phyloP scores from a whole-genome alignment of 1,284 basidiomycete species.

The Austroboletus niveus region DNA sequence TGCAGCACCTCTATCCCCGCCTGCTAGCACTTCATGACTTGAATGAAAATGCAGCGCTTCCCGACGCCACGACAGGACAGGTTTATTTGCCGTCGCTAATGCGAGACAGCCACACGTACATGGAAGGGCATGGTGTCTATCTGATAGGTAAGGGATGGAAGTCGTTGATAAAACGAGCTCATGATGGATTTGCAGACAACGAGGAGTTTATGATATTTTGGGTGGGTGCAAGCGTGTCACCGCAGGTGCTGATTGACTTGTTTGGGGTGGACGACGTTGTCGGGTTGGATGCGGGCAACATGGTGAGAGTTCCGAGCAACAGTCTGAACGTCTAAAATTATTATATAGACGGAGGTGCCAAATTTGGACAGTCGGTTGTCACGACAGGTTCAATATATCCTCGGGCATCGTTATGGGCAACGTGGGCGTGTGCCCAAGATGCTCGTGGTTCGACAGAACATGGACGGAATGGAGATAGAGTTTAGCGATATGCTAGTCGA shows the following conservation, averaged over 20 bases:
- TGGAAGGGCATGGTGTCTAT: conserved; percentile 92
- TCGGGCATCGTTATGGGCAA: conserved; percentile 66
- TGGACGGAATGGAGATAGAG: conserved; percentile 93
- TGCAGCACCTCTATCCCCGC: conserved; percentile 87
- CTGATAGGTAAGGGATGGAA: conserved; percentile 65
- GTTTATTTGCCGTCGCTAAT: conserved; percentile 78
- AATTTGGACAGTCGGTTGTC: conserved; percentile 77
- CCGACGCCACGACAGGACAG: conserved; percentile 53
- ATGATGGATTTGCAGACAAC: conserved; percentile 64
- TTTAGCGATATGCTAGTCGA: conserved; percentile 97
- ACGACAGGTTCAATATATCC: conserved; percentile 81
- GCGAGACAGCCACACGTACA: conserved; percentile 82
- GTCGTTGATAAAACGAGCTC: conserved; percentile 18
- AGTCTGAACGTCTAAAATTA: conserved; percentile 5
- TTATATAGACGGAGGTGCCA: conserved; percentile 66
- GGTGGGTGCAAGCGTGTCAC: conserved; percentile 83
- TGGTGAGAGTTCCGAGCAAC: conserved; percentile 45
- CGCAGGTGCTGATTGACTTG: conserved; percentile 81
- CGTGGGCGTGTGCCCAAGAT: conserved; percentile 68
- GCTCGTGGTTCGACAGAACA: conserved; percentile 85
- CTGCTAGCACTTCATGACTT: conserved; percentile 90
- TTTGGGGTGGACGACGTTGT: conserved; percentile 84
- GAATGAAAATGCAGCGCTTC: conserved; percentile 69
- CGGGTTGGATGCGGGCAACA: conserved; percentile 67
- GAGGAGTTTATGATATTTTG: conserved; percentile 90